Base-by-base conservation (phyloP, 441 rosid genomes). In the Manihot esculenta region DNA sequence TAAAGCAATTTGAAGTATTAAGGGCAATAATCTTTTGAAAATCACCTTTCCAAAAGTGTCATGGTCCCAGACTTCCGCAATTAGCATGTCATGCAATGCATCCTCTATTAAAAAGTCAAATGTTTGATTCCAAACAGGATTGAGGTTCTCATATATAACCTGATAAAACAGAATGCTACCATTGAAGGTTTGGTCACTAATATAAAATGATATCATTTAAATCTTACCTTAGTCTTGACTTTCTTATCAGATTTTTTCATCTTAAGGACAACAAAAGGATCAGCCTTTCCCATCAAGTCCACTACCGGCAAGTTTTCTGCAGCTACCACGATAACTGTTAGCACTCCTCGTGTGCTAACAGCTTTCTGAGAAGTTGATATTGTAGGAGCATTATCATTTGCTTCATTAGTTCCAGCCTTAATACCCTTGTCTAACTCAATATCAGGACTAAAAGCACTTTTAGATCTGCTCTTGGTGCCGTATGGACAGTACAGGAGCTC, bases 91-190 rank as follows among this genome's bases (percentile, higher is more conserved):
- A 72, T 91, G 99, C 55, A 91, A 87, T 69, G 97, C 99, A 69
- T 93, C 98, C 84, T 96, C 99, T 42, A 93, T 94, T 59, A 96
- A 94, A 69, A 93, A 91, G 80, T 93, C 99, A 80, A 93, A 93
- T 54, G 98, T 93, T 77, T 93, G 98, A 80, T 93, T 89, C 99
- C 99, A 96, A 35, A 88, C 92, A 2, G 99, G 98, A 85, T 93
- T 89, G 72, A 91, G 84, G 85, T 88, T 79, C 72, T 93, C 88
- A 75, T 95, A 89, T 70, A 93, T 97, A 57, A 93, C 98, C 97
- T 92, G 82, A 65, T 68, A 72, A 80, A 70, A 89, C 83, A 73
- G 85, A 94, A 66, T 89, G 91, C 97, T 69, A n/a, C n/a, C n/a
- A n/a, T n/a, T n/a, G n/a, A n/a, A 35, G 3, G 41, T 4, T 35